Base-by-base conservation (phyloP, 2,329 filamentous ascomycete genomes). In the Fusarium tupiense region DNA sequence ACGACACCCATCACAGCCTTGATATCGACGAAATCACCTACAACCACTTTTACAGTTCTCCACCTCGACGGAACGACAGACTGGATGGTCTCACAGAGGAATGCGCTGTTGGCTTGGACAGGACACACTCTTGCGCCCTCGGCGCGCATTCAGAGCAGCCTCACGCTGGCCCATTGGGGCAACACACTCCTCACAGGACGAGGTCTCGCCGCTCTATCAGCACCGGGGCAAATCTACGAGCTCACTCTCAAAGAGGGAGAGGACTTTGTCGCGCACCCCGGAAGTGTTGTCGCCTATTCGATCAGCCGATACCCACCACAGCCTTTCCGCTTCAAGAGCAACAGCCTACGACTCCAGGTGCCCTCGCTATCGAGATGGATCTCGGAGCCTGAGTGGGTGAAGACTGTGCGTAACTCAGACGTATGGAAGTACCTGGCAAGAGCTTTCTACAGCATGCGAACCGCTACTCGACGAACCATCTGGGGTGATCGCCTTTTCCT, bases 401-500 rank as follows among this genome's bases (percentile, higher is more conserved):
- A 88, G 57, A 90, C 90, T 6, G 90, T 97, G 86, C 89, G 91
- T 64, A 88, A 91, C 71, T 93, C 94, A 8, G 85, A 88, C 20
- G 89, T 90, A 8, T 98, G 95, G 91, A 93, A 92, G 79, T 85
- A 89, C 14, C 74, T 94, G 3, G 88, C 91, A 47, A 87, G 88
- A n/a, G 79, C 90, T 37, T 82, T 93, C 13, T 94, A 93, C 82
- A 89, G 85, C 43, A 75, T 97, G 26, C 90, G 94, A 69, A 98
- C 95, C 1, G 91, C 92, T 84, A 87, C 92, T 47, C 89, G 95
- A 69, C 90, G 93, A 78, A 94, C 94, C 3, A 93, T 99, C 64
- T 98, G 95, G 94, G 96, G 96, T 29, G 96, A 99, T 81, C 86
- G 96, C 83, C 86, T 98, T 33, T 98, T 98, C 83, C 86, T 99